phyloP scores from a whole-genome alignment of 371 early-diverging fungal genomes.

The Nematocida major region DNA sequence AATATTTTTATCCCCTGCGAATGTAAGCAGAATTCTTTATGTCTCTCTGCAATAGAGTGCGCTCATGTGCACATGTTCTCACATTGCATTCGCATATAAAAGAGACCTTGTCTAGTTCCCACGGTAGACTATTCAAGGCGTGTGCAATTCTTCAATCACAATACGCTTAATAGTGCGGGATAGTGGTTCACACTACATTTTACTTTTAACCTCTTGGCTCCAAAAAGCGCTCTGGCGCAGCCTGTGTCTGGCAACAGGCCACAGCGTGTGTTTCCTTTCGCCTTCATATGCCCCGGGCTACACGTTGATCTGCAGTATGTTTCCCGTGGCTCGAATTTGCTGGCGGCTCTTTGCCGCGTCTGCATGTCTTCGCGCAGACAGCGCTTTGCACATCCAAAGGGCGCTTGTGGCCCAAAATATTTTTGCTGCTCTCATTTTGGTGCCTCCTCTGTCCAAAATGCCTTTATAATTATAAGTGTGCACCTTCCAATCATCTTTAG shows the following conservation, averaged over 20 bases:
- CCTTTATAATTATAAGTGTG: too few species aligned
- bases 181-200: constrained; percentile 56
- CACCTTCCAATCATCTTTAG: too few species aligned
- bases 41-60: constrained; percentile 38
- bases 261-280: background rate
- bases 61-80: constrained; percentile 38
- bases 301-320: background rate
- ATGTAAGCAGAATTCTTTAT: constrained; percentile 7
- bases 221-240: background rate
- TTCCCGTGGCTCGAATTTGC: background rate
- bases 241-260: background rate
- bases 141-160: constrained; percentile 54
- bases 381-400: too few species aligned
- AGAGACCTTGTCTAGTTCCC: constrained; percentile 13
- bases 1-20: constrained; percentile 3
- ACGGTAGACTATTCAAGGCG: constrained; percentile 38
- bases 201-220: constrained; percentile 17
- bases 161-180: constrained; percentile 51
- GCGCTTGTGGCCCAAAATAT: too few species aligned
- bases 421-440: too few species aligned
- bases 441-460: too few species aligned
- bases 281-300: background rate
- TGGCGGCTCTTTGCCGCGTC: too few species aligned
- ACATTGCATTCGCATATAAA: background rate
- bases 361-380: too few species aligned